phyloP scores from a whole-genome alignment of 2,329 filamentous ascomycete species.

The Pestalotiopsis sp. region DNA sequence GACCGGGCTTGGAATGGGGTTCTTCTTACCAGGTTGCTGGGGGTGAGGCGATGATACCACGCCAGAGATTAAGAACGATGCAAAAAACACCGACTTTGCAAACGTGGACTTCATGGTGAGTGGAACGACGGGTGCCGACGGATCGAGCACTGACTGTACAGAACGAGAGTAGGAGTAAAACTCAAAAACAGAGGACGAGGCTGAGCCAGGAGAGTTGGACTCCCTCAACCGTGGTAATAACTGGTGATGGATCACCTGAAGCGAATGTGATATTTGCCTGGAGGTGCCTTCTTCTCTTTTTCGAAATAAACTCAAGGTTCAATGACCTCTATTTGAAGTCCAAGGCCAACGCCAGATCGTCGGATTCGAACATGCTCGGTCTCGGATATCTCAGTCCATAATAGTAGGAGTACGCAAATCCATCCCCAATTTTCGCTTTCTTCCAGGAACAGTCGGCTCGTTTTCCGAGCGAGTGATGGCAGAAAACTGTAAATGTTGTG shows the following conservation, averaged over 20 bases:
- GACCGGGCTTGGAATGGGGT: background rate
- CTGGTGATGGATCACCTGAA: background rate
- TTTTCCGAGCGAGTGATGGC: background rate
- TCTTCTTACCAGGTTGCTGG: slow-evolving; percentile 4
- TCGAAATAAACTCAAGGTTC: background rate
- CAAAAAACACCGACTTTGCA: background rate
- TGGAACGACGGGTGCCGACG: background rate
- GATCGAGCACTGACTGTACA: background rate
- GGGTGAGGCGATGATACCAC: background rate
- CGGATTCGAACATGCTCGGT: background rate
- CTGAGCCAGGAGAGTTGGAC: background rate
- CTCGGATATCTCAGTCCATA: background rate
- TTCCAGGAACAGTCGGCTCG: background rate
- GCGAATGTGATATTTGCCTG: background rate
- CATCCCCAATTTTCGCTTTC: background rate
- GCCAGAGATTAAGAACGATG: background rate
- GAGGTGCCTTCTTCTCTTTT: background rate
- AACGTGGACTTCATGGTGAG: background rate
- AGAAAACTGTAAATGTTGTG: background rate
- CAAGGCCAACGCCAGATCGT: background rate
- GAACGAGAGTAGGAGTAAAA: background rate
- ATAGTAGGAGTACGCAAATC: background rate
- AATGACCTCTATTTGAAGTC: slow-evolving; percentile 3
- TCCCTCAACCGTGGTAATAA: background rate
- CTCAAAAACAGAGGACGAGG: background rate